Evolutionary conservation across 768 basidiomycete genomes (phyloP), one percentile per base, ranked within the genome.

Genomic region (Coprinopsis sp.): DNA sequence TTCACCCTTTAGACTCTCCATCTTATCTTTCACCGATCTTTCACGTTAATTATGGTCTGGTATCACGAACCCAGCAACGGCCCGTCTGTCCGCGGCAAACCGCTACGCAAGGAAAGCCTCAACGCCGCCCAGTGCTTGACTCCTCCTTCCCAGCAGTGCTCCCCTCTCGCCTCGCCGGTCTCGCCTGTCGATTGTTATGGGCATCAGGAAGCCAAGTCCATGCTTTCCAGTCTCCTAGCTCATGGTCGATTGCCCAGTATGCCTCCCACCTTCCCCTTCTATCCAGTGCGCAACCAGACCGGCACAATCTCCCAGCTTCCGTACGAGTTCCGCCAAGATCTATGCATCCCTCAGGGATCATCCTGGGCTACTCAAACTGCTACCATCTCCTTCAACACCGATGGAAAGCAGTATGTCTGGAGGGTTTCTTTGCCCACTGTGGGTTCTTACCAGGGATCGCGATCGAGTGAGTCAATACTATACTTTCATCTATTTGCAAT

Each of bases 251-350:
- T 71, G 14, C 39, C 62, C 23, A 58, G 61, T 44, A 58, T 66
- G 53, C 66, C 63, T 19, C 50, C 43, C 12, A 68, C 67, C 2
- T 74, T 71, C 48, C 69, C 72, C 1, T 68, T 72, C 48, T 64
- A 54, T 31, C 58, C 54, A 42, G 51, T 55, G 31, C 47, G 49
- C 22, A 58, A 60, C 40, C 51, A 58, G 24, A 62, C 60, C 14
- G 43, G 49, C 3, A 44, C 49, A 3, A 46, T 65, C 18, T 63
- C 64, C 23, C 55, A 65, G 38, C 59, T 58, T 22, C 58, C 68
- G n/a, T 72, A 64, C 42, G 68, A 71, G 44, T 65, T 72, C 46
- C 53, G 49, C 14, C 64, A 69, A 40, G 52, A 61, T 23, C 50
- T 64, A n/a, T 51, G 31, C n/a, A 38, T 51, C 18, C 40, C 58